Evolutionary conservation across 2,329 filamentous ascomycete genomes (phyloP).

Genomic region (Curvularia spicifera): DNA sequence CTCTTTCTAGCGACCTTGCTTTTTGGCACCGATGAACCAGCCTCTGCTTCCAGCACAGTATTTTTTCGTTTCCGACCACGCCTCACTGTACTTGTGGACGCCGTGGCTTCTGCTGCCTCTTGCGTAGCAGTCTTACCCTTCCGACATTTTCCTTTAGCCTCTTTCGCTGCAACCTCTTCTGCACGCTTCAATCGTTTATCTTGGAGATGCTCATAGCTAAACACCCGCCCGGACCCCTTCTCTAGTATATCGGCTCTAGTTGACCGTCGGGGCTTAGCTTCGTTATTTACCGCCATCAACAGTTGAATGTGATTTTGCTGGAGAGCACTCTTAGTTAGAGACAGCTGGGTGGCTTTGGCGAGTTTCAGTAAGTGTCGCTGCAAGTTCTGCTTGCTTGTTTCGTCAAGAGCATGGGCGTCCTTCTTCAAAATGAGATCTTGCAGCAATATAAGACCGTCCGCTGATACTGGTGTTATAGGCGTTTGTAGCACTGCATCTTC

Average conservation of each 20-base stretch:
- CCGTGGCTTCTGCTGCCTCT: neutral
- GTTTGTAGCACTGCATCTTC: conserved; percentile 35
- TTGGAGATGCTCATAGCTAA: neutral
- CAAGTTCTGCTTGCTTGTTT: conserved; percentile 26
- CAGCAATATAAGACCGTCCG: conserved; percentile 29
- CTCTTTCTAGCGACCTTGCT: conserved; percentile 10
- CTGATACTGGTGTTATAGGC: no score
- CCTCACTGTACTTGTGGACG: conserved; percentile 5
- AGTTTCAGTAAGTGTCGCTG: conserved; percentile 16
- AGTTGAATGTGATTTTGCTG: neutral
- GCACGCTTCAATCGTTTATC: neutral
- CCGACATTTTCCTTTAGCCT: neutral
- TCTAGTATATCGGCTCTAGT: neutral
- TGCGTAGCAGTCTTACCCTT: conserved; percentile 15
- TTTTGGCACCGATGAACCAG: conserved; percentile 7
- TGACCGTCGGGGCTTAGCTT: no score
- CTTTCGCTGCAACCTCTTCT: neutral
- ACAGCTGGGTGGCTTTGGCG: no score
- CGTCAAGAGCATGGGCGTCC: conserved; percentile 27
- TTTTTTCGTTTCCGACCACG: conserved; percentile 12
- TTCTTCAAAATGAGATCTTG: conserved; percentile 22
- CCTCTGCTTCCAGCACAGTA: conserved; percentile 9
- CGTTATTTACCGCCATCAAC: neutral
- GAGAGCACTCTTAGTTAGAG: neutral
- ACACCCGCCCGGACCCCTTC: neutral